Percentiles rank a stretch among this genome's conserved stretches.
Conservation (phyloP, 75 land plant genomes). For the Selaginella tamariscina region DNA sequence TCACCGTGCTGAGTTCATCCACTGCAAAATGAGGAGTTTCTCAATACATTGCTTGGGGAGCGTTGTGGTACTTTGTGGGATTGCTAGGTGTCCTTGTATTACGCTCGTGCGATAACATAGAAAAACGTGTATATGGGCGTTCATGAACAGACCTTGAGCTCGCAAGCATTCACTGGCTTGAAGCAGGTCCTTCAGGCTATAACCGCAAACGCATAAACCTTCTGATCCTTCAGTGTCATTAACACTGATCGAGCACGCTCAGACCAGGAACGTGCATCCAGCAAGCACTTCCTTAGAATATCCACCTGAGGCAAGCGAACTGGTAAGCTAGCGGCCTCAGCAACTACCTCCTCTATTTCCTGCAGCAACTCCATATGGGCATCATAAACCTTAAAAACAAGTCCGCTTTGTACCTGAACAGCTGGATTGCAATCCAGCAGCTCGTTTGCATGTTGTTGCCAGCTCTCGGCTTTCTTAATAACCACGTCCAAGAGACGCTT, state of each 20-base stretch:
- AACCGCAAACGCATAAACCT: neutral
- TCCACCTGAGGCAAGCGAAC: constrained; percentile 14
- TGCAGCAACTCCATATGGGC: neutral
- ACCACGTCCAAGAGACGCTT: constrained; percentile 4
- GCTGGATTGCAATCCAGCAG: constrained; percentile 1
- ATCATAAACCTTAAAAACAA: neutral
- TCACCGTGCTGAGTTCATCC: neutral
- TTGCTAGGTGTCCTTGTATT: too few species aligned
- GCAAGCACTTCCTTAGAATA: neutral
- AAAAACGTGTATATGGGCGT: neutral
- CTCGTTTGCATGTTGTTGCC: constrained; percentile 18
- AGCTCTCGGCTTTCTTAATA: constrained; percentile 15
- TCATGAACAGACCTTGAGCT: constrained; percentile 1
- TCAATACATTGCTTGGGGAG: too few species aligned
- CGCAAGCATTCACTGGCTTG: constrained; percentile 9
- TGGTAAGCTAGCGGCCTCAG: constrained; percentile 11
- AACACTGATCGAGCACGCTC: constrained; percentile 2
- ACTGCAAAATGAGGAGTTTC: too few species aligned
- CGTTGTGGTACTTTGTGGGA: too few species aligned
- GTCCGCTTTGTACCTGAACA: constrained; percentile 11
- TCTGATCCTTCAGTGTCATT: constrained; percentile 1
- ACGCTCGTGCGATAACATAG: too few species aligned
- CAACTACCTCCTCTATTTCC: constrained; percentile 13
- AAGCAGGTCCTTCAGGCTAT: constrained; percentile 3
- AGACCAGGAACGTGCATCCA: constrained; percentile 14